phyloP scores from a whole-genome alignment of 495 filamentous ascomycete species.

The Lasiosphaeriaceae sp. region DNA sequence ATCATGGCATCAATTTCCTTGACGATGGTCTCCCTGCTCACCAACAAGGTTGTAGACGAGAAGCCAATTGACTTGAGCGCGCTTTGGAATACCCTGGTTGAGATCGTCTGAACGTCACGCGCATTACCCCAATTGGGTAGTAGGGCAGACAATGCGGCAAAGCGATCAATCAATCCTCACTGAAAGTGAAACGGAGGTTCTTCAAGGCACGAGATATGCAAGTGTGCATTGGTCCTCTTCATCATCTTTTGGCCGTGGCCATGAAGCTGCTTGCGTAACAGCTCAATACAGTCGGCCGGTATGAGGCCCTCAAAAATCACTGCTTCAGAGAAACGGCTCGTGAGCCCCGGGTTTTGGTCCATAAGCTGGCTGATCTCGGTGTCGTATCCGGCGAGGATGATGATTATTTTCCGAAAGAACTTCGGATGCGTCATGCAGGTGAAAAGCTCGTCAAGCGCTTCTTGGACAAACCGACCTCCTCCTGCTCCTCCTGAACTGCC shows the following conservation, averaged over 20 bases:
- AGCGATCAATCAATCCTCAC: not conserved
- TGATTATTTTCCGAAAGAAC: constrained; percentile 61
- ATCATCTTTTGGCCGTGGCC: no score
- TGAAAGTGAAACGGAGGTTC: no score
- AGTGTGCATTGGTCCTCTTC: no score
- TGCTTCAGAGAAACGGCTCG: constrained; percentile 56
- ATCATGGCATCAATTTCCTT: no score
- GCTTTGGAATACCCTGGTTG: not conserved
- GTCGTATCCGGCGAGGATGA: constrained; percentile 76
- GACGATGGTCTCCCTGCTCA: not conserved
- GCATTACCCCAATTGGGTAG: not conserved
- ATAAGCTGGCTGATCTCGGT: constrained; percentile 68
- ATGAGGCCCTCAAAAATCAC: constrained; percentile 47
- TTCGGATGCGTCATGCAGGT: constrained; percentile 61
- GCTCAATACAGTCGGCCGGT: constrained; percentile 40
- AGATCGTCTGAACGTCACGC: not conserved
- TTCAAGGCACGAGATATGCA: no score
- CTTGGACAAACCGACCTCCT: constrained; percentile 60
- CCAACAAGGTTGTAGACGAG: not conserved
- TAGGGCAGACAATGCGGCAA: not conserved
- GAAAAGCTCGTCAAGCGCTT: constrained; percentile 71
- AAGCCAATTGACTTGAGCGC: not conserved
- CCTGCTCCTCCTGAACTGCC: no score
- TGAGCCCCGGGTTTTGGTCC: constrained; percentile 55
- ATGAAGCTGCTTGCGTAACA: constrained; percentile 24